A percentile compares a stretch with the other conserved stretches of the same genome.
These are phyloP conservation scores for Bullera alba DNA, from an alignment of 768 basidiomycete genomes.

Conservation along the genomic window DNA sequence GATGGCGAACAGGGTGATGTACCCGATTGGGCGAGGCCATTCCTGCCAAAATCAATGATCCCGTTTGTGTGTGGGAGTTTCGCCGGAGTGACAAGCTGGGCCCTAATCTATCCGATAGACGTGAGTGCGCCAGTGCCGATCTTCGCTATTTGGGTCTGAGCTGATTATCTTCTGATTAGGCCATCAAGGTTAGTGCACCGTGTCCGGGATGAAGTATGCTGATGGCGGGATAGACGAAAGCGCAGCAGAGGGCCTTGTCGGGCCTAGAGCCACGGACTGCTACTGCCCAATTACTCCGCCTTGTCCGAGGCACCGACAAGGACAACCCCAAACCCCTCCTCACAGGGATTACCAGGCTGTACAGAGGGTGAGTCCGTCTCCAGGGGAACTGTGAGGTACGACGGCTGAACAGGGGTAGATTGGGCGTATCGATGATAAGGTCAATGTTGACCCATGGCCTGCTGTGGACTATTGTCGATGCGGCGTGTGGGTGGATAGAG, in stretches of 20 bases:
- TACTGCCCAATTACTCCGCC: slow-evolving; percentile 64
- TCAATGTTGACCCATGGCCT: slow-evolving; percentile 90
- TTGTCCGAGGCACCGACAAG: slow-evolving; percentile 79
- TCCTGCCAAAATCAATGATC: slow-evolving; percentile 77
- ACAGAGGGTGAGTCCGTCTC: slow-evolving; percentile 67
- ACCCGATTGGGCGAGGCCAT: slow-evolving; percentile 48
- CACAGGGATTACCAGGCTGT: slow-evolving; percentile 72
- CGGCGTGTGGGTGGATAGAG: slow-evolving; percentile 43
- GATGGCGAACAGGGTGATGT: slow-evolving; percentile 34
- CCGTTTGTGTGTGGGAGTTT: slow-evolving; percentile 88
- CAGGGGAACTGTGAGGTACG: background rate
- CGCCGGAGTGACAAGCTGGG: slow-evolving; percentile 71
- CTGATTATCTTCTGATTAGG: slow-evolving; percentile 42
- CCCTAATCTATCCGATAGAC: slow-evolving; percentile 86
- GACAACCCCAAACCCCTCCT: slow-evolving; percentile 59
- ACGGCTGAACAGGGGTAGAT: slow-evolving; percentile 19
- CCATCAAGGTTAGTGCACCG: slow-evolving; percentile 14
- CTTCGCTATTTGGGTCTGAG: background rate
- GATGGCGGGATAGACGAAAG: slow-evolving; percentile 59
- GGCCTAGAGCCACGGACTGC: slow-evolving; percentile 66
- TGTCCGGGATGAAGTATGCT: background rate
- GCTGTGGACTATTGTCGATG: slow-evolving; percentile 86
- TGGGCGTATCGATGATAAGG: slow-evolving; percentile 72
- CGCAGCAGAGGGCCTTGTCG: slow-evolving; percentile 85
- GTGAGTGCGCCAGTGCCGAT: slow-evolving; percentile 59